Evolutionary conservation across 1,139 yeast species (phyloP).

Genomic region (Taiozyma onychis): DNA sequence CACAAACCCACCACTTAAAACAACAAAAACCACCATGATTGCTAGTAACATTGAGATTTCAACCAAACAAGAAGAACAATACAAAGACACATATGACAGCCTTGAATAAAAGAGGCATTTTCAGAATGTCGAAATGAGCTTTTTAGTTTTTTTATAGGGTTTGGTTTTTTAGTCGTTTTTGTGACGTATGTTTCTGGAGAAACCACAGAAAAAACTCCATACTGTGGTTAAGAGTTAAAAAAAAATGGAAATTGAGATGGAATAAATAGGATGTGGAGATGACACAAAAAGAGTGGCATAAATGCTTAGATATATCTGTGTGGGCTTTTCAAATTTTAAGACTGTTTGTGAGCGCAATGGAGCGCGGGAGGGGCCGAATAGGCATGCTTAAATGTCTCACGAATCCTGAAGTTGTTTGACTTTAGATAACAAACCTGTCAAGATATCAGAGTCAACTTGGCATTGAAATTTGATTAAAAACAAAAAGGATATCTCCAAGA

Average conservation of each 20-base stretch:
- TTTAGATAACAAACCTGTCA: constrained; percentile 6
- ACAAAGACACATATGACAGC: neutral
- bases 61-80: neutral
- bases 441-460: constrained; percentile 13
- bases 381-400: neutral
- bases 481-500: constrained; percentile 43
- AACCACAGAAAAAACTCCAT: neutral
- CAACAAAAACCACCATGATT: neutral
- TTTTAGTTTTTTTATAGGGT: neutral
- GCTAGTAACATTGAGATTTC: neutral
- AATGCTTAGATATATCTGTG: neutral
- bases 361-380: neutral
- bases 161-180: neutral
- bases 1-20: neutral
- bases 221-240: too few species aligned
- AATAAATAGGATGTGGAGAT: neutral
- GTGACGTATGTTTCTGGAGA: neutral
- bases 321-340: neutral
- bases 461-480: constrained; percentile 31
- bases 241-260: neutral
- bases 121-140: neutral
- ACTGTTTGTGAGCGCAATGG: neutral
- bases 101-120: neutral
- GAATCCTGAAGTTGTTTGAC: constrained; percentile 1
- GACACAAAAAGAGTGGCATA: neutral